Percentiles rank a stretch among this genome's conserved stretches.
phyloP scores from a whole-genome alignment of 2,329 filamentous ascomycete species.

The Pseudogymnoascus sp. region DNA sequence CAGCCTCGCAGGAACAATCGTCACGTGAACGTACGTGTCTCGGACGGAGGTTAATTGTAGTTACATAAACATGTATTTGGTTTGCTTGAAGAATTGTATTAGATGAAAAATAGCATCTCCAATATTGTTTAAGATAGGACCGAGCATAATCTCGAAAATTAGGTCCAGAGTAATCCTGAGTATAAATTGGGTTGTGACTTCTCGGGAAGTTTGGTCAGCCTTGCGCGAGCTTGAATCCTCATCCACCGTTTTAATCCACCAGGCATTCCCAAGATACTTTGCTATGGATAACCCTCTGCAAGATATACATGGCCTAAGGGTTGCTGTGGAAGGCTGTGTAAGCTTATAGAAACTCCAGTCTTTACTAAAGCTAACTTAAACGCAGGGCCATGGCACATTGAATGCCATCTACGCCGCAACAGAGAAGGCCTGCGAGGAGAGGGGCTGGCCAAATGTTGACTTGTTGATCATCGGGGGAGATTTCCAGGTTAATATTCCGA shows the following conservation, averaged over 20 bases:
- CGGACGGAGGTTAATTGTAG: background rate
- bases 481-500: constrained; percentile 60
- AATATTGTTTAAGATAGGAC: background rate
- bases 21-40: background rate
- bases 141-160: background rate
- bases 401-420: constrained; percentile 86
- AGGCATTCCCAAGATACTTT: background rate
- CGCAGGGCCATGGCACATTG: constrained; percentile 80
- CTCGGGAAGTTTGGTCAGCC: background rate
- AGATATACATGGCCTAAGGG: constrained; percentile 48
- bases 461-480: constrained; percentile 92
- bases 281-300: constrained; percentile 22
- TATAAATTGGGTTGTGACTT: background rate
- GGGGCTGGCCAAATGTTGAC: constrained; percentile 76
- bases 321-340: constrained; percentile 85
- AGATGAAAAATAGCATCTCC: background rate
- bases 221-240: background rate
- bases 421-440: constrained; percentile 57
- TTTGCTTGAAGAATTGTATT: background rate
- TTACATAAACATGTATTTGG: background rate
- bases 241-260: background rate
- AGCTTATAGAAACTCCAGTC: constrained; percentile 29
- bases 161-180: background rate
- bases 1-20: background rate
- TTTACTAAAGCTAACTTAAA: constrained; percentile 20